These are phyloP conservation scores for Metschnikowia aberdeeniae DNA, from an alignment of 805 yeast genomes.

Conservation along the genomic window DNA sequence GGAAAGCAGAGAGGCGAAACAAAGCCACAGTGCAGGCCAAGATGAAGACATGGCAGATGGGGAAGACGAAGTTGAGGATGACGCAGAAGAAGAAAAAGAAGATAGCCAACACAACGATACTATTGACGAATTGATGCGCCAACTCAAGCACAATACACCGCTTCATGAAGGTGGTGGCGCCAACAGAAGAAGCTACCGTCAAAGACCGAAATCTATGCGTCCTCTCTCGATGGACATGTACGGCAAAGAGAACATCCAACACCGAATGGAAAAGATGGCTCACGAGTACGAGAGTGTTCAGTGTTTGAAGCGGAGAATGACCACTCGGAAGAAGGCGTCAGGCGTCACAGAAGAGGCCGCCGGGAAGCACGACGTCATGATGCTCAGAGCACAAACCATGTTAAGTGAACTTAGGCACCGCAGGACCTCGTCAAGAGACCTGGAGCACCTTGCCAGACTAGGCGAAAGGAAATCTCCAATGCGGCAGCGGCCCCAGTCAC, in stretches of 20 bases:
- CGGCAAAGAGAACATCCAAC: constrained; percentile 2
- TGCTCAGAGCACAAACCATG: constrained; percentile 41
- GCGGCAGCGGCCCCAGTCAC: constrained; percentile 4
- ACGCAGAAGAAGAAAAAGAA: constrained; percentile 12
- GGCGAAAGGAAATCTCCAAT: background rate
- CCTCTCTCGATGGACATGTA: constrained; percentile 5
- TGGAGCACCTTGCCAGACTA: background rate
- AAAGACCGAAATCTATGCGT: constrained; percentile 1
- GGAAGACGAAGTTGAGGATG: constrained; percentile 8
- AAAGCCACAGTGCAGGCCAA: constrained; percentile 5
- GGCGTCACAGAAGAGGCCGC: constrained; percentile 18
- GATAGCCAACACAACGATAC: constrained; percentile 17
- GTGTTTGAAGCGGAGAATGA: constrained; percentile 34
- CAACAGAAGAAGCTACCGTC: background rate
- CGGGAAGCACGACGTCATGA: constrained; percentile 15
- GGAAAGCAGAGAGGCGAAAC: constrained; percentile 10
- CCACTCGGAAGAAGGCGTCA: constrained; percentile 25
- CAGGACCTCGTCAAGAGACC: constrained; percentile 1
- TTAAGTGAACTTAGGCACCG: constrained; percentile 28
- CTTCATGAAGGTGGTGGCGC: background rate
- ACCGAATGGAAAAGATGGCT: constrained; percentile 5
- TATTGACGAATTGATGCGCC: constrained; percentile 18
- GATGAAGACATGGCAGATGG: constrained; percentile 12
- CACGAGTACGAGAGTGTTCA: constrained; percentile 36
- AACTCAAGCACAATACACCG: constrained; percentile 9